These are phyloP conservation scores for Xylaria castorea DNA, from an alignment of 495 filamentous ascomycete genomes.

Conservation along the genomic window DNA sequence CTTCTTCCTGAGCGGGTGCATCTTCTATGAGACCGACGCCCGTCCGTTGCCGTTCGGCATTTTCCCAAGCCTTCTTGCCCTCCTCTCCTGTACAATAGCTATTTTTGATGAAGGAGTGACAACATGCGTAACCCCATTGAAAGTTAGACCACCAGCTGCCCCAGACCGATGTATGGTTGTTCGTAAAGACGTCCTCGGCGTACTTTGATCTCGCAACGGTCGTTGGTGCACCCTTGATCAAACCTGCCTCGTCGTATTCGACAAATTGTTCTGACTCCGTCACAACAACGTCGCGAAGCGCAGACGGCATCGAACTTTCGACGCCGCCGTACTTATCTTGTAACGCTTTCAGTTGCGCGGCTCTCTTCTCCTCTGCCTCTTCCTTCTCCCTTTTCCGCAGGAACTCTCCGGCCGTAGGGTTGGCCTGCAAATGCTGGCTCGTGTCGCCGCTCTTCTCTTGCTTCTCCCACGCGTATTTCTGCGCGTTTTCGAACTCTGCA, in stretches of 20 bases:
- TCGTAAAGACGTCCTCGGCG: constrained; percentile 80
- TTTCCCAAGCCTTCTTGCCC: constrained; percentile 75
- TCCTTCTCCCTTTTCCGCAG: constrained; percentile 77
- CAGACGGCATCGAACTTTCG: constrained; percentile 67
- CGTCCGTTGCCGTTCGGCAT: constrained; percentile 64
- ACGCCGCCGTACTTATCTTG: constrained; percentile 82
- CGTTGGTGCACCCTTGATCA: constrained; percentile 87
- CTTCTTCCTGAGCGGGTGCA: constrained; percentile 35
- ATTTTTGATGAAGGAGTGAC: constrained; percentile 90
- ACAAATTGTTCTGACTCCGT: constrained; percentile 86
- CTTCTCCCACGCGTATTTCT: constrained; percentile 91
- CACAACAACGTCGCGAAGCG: constrained; percentile 69
- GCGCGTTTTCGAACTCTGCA: constrained; percentile 89
- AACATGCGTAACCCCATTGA: constrained; percentile 97
- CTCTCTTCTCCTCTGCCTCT: constrained; percentile 70
- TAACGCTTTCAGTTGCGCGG: constrained; percentile 72
- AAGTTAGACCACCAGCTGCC: constrained; percentile 98
- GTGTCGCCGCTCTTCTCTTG: constrained; percentile 81
- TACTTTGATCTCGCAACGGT: constrained; percentile 84
- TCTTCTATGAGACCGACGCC: constrained; percentile 52
- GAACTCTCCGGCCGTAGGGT: constrained; percentile 90
- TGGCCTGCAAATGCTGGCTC: constrained; percentile 87
- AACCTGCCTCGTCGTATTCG: constrained; percentile 90
- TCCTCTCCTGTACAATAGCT: constrained; percentile 95
- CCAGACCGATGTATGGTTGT: constrained; percentile 94